Evolutionary conservation across 2,329 filamentous ascomycete genomes (phyloP).

Genomic region (Trichoderma citrinoviride): DNA sequence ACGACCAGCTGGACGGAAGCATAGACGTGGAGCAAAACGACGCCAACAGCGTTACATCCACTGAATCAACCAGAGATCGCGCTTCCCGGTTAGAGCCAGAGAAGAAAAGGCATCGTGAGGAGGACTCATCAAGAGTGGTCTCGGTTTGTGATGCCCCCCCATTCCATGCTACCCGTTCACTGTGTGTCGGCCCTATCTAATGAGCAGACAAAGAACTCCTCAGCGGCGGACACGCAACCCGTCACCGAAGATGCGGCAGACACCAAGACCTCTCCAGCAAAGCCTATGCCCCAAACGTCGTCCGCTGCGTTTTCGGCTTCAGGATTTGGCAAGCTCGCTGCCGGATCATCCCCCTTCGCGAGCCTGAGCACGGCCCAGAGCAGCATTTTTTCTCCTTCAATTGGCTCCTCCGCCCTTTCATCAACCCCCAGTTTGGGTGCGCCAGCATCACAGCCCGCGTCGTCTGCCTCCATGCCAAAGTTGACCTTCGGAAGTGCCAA

Average conservation of each 20-base stretch:
- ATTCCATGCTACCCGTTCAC: neutral
- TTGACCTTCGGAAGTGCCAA: slow-evolving; percentile 47
- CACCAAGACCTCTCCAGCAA: slow-evolving; percentile 27
- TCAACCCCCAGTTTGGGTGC: slow-evolving; percentile 31
- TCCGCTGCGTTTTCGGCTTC: slow-evolving; percentile 65
- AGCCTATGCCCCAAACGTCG: slow-evolving; percentile 44
- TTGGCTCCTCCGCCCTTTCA: slow-evolving; percentile 37
- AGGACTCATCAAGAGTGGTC: slow-evolving; percentile 38
- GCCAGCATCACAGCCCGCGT: slow-evolving; percentile 20
- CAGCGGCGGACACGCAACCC: neutral
- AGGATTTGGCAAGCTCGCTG: slow-evolving; percentile 64
- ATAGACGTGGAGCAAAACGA: slow-evolving; percentile 45
- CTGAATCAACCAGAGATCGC: slow-evolving; percentile 49
- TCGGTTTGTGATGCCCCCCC: slow-evolving; percentile 32
- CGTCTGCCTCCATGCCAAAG: slow-evolving; percentile 40
- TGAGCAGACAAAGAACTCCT: slow-evolving; percentile 5
- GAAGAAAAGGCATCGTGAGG: slow-evolving; percentile 62
- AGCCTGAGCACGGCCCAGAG: slow-evolving; percentile 48
- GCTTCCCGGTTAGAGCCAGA: slow-evolving; percentile 53
- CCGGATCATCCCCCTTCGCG: slow-evolving; percentile 64
- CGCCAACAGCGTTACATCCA: slow-evolving; percentile 41
- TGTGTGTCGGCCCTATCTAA: neutral
- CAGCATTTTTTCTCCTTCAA: slow-evolving; percentile 49
- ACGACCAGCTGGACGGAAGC: slow-evolving; percentile 56
- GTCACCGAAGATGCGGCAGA: slow-evolving; percentile 25